Evolutionary conservation across 2,329 filamentous ascomycete species (phyloP).

Genomic region (Calonectria montana): DNA sequence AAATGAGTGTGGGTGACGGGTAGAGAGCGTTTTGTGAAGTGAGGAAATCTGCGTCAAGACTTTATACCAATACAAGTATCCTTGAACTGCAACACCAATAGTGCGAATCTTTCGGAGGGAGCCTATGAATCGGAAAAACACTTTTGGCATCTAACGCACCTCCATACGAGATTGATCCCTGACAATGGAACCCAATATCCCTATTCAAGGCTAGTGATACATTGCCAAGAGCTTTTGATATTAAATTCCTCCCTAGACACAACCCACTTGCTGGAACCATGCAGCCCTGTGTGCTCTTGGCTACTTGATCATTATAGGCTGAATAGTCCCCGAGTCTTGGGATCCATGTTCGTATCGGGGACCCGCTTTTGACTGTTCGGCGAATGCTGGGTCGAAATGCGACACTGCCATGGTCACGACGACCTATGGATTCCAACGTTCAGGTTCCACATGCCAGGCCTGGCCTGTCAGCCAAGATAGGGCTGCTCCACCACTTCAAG

Average conservation of each 20-base stretch:
- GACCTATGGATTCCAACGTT: not conserved
- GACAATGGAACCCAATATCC: not conserved
- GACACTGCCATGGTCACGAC: not conserved
- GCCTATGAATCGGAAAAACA: not conserved
- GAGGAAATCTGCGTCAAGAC: too few relatives aligned
- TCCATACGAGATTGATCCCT: not conserved
- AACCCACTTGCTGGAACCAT: not conserved
- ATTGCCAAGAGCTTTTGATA: not conserved
- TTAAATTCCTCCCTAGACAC: not conserved
- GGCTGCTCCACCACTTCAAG: not conserved
- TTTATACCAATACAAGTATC: not conserved
- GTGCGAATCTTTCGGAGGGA: not conserved
- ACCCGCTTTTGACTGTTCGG: not conserved
- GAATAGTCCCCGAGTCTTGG: not conserved
- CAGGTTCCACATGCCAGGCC: not conserved
- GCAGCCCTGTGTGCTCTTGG: not conserved
- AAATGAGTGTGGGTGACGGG: not conserved
- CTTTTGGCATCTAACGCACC: not conserved
- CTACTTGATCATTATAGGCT: not conserved
- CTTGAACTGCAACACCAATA: too few relatives aligned
- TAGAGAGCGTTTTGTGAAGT: not conserved
- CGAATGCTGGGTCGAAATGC: not conserved
- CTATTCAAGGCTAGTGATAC: not conserved
- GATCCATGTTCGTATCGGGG: not conserved
- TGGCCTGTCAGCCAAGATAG: not conserved